phyloP scores from a whole-genome alignment of 2,329 filamentous ascomycete species.

The Fusarium udum region DNA sequence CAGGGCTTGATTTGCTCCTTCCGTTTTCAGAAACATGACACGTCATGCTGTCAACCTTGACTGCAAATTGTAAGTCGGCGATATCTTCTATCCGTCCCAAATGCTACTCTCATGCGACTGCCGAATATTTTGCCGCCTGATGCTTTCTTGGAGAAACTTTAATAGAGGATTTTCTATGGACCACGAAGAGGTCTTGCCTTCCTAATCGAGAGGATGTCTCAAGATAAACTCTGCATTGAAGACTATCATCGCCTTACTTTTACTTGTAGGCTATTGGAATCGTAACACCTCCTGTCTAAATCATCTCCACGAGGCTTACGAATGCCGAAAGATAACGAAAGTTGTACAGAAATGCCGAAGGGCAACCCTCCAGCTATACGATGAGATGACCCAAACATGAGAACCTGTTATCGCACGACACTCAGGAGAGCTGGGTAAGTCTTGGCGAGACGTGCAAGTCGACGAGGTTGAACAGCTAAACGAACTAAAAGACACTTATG shows the following conservation, averaged over 20 bases:
- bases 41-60: background rate
- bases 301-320: accelerated
- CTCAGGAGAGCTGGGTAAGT: no score
- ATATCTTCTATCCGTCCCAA: accelerated
- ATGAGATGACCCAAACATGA: background rate
- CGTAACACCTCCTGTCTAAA: background rate
- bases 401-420: background rate
- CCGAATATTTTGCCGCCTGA: background rate
- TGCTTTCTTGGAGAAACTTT: background rate
- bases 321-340: background rate
- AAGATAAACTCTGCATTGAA: background rate
- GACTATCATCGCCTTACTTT: background rate
- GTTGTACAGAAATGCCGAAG: background rate
- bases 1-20: background rate
- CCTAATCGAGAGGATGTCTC: background rate
- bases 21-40: background rate
- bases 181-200: background rate
- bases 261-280: background rate
- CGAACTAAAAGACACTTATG: no score
- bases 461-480: no score
- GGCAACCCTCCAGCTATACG: background rate
- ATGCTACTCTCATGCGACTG: background rate
- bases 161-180: background rate
- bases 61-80: no score
- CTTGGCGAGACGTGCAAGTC: background rate